Conservation (phyloP, 2,329 filamentous ascomycete genomes). For the Plectosphaerella plurivora region DNA sequence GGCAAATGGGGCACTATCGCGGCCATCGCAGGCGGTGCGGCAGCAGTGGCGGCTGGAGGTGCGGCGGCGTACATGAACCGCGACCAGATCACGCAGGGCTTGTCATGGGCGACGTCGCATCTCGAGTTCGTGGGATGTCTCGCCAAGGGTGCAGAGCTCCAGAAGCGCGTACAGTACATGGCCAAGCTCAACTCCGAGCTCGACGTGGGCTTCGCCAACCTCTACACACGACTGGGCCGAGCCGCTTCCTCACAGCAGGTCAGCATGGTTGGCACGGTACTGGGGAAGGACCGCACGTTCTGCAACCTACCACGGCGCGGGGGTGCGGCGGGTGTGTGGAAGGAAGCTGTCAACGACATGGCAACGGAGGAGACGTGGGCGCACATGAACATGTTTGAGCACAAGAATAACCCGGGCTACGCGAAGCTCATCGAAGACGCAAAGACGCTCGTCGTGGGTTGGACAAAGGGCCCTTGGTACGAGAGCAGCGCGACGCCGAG, state of each 20-base stretch:
- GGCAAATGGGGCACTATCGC: slow-evolving; percentile 80
- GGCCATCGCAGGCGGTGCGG: slow-evolving; percentile 79
- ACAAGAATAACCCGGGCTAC: slow-evolving; percentile 68
- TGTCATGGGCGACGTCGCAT: slow-evolving; percentile 82
- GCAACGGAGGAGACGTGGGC: slow-evolving; percentile 75
- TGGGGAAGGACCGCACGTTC: slow-evolving; percentile 76
- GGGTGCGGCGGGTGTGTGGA: slow-evolving; percentile 51
- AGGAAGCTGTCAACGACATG: slow-evolving; percentile 70
- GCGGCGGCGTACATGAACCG: slow-evolving; percentile 84
- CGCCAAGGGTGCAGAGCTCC: slow-evolving; percentile 76
- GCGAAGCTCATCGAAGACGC: slow-evolving; percentile 62
- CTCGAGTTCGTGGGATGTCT: slow-evolving; percentile 91
- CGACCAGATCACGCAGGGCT: slow-evolving; percentile 71
- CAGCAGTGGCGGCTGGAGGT: slow-evolving; percentile 74
- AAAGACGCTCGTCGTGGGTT: slow-evolving; percentile 58
- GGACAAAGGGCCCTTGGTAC: slow-evolving; percentile 66
- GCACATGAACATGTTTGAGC: slow-evolving; percentile 79
- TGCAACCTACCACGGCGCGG: slow-evolving; percentile 67
- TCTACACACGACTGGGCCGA: slow-evolving; percentile 80
- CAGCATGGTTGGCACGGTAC: slow-evolving; percentile 50
- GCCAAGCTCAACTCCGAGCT: slow-evolving; percentile 60
- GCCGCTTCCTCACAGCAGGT: slow-evolving; percentile 53
- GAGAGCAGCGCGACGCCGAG: slow-evolving; percentile 41
- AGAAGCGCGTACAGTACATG: slow-evolving; percentile 66
- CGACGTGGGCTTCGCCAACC: slow-evolving; percentile 73